A percentile compares a stretch with the other conserved stretches of the same genome.
These are phyloP conservation scores for Aspergillus neotritici DNA, from an alignment of 2,329 filamentous ascomycete species.

Conservation along the genomic window DNA sequence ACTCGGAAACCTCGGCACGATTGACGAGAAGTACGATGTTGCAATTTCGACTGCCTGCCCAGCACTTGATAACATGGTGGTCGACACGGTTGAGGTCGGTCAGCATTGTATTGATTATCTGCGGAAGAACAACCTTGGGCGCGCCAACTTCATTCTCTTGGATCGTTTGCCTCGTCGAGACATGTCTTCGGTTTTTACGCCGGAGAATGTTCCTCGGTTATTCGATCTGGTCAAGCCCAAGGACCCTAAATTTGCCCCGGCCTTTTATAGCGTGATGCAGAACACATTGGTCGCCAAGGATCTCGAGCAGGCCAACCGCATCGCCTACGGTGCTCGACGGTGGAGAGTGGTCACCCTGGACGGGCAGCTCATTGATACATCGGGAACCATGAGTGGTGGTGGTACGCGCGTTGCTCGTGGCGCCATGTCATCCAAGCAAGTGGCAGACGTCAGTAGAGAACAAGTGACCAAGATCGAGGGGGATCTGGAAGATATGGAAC, in stretches of 20 bases:
- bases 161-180: conserved; percentile 78
- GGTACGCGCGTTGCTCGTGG: conserved; percentile 85
- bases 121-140: conserved; percentile 91
- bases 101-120: conserved; percentile 98
- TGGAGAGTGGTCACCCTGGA: conserved; percentile 96
- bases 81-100: conserved; percentile 89
- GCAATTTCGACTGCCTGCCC: conserved; percentile 97
- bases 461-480: conserved; percentile 81
- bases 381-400: conserved; percentile 97
- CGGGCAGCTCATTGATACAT: conserved; percentile 94
- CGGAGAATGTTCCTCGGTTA: conserved; percentile 83
- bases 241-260: conserved; percentile 76
- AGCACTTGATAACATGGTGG: conserved; percentile 89
- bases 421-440: conserved; percentile 92
- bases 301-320: conserved; percentile 91
- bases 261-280: conserved; percentile 92
- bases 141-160: conserved; percentile 94
- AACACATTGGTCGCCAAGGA: conserved; percentile 92
- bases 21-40: conserved; percentile 89
- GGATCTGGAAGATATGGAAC: conserved; percentile 78
- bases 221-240: conserved; percentile 91
- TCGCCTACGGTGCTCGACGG: conserved; percentile 86
- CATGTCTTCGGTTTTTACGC: conserved; percentile 73
- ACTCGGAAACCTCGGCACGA: conserved; percentile 87
- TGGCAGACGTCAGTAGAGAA: conserved; percentile 80